Percentiles rank a stretch among this genome's conserved stretches.
phyloP scores from a whole-genome alignment of 371 early-diverging fungal genomes.

The Mucor piriformis region DNA sequence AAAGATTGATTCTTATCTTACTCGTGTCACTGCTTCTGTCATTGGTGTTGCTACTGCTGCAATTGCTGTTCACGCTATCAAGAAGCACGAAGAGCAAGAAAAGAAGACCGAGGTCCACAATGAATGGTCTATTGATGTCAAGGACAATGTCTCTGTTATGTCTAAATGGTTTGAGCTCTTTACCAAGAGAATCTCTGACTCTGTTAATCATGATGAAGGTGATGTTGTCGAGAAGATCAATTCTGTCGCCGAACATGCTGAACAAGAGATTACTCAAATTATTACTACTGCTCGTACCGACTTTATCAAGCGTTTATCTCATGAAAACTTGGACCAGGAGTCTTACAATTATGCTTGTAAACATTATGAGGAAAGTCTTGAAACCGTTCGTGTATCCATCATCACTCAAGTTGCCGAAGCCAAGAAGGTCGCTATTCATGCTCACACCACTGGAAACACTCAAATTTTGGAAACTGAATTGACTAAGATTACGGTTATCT shows the following conservation, averaged over 20 bases:
- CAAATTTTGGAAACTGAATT: slow-evolving; percentile 20
- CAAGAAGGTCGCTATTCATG: slow-evolving; percentile 31
- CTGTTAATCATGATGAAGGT: slow-evolving; percentile 7
- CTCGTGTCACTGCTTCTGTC: slow-evolving; percentile 23
- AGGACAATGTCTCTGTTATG: slow-evolving; percentile 26
- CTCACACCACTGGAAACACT: slow-evolving; percentile 26
- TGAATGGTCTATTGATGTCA: slow-evolving; percentile 23
- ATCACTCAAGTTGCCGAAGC: slow-evolving; percentile 26
- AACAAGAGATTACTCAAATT: slow-evolving; percentile 30
- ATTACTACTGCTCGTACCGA: slow-evolving; percentile 29
- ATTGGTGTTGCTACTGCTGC: slow-evolving; percentile 31
- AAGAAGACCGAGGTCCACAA: slow-evolving; percentile 13
- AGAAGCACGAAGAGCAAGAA: slow-evolving; percentile 21
- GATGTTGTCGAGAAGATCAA: slow-evolving; percentile 18
- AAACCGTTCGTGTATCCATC: slow-evolving; percentile 23
- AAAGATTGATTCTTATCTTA: slow-evolving; percentile 28
- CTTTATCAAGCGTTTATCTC: slow-evolving; percentile 27
- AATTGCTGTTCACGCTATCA: slow-evolving; percentile 20
- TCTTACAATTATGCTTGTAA: slow-evolving; percentile 30
- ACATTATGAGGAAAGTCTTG: slow-evolving; percentile 34
- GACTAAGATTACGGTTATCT: slow-evolving; percentile 9
- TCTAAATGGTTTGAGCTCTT: slow-evolving; percentile 36
- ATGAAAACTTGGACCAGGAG: slow-evolving; percentile 30
- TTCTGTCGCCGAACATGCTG: slow-evolving; percentile 20
- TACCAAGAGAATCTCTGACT: slow-evolving; percentile 14